These are phyloP conservation scores for Citrus reticulata DNA, from an alignment of 345 rosid species.

Conservation along the genomic window DNA sequence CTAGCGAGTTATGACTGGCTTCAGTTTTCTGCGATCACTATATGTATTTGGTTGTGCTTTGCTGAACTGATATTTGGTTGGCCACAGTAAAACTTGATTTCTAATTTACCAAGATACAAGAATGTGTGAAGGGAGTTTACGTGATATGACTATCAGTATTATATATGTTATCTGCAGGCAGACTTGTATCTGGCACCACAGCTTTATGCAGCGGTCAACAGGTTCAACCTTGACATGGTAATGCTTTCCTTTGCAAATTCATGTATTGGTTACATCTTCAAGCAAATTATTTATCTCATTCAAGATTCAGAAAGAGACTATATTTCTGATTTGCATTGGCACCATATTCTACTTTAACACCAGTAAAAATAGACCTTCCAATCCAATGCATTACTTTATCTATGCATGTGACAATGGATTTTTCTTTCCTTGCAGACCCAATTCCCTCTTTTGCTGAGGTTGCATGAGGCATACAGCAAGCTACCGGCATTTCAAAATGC, in stretches of 20 bases:
- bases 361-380: too few relatives aligned
- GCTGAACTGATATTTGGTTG: not conserved
- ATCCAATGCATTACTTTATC: too few relatives aligned
- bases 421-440: slow-evolving; percentile 33
- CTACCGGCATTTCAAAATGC: slow-evolving; percentile 43
- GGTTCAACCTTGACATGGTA: slow-evolving; percentile 81
- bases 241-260: not conserved
- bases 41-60: not conserved
- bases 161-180: slow-evolving; percentile 52
- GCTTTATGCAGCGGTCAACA: slow-evolving; percentile 43
- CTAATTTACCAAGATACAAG: not conserved
- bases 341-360: not conserved
- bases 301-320: not conserved
- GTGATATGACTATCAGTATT: not conserved
- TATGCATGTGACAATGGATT: too few relatives aligned
- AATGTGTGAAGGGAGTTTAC: not conserved
- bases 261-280: not conserved
- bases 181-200: slow-evolving; percentile 82
- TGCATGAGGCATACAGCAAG: slow-evolving; percentile 54
- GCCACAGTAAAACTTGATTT: not conserved
- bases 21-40: not conserved
- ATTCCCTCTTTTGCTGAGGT: slow-evolving; percentile 54
- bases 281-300: not conserved
- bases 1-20: not conserved
- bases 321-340: not conserved